Conservation (phyloP, 2,329 filamentous ascomycete genomes). For the Zasmidium cellare region DNA sequence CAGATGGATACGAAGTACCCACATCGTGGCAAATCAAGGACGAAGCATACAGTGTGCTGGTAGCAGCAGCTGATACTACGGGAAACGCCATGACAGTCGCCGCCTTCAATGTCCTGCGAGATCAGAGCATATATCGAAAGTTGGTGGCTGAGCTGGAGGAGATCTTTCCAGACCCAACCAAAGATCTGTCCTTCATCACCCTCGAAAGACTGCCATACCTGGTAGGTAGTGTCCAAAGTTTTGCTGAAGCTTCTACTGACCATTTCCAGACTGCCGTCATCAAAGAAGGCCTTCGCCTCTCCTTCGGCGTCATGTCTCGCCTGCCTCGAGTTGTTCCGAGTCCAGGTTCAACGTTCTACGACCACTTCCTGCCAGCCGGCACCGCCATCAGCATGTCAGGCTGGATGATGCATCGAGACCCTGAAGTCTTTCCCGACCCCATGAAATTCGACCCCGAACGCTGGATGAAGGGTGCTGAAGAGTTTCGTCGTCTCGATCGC, state of each 20-base stretch:
- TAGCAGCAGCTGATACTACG: constrained; percentile 37
- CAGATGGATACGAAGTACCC: constrained; percentile 24
- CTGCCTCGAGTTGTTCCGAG: constrained; percentile 38
- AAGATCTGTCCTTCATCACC: background rate
- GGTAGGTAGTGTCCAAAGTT: background rate
- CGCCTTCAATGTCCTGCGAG: constrained; percentile 31
- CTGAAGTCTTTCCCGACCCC: constrained; percentile 35
- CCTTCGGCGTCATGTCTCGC: constrained; percentile 34
- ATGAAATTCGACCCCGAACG: constrained; percentile 38
- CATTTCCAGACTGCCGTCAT: constrained; percentile 33
- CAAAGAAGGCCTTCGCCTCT: constrained; percentile 38
- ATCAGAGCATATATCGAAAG: constrained; percentile 29
- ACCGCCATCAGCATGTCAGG: constrained; percentile 19
- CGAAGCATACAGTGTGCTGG: constrained; percentile 31
- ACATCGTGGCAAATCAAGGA: constrained; percentile 29
- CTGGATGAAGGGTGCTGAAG: constrained; percentile 30
- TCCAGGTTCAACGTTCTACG: constrained; percentile 33
- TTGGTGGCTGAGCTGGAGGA: constrained; percentile 32
- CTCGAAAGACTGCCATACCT: background rate
- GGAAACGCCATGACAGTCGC: constrained; percentile 37
- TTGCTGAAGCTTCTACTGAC: background rate
- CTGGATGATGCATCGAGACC: constrained; percentile 6
- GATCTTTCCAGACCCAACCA: constrained; percentile 30
- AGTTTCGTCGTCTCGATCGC: constrained; percentile 22
- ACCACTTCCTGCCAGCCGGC: constrained; percentile 34